phyloP scores from a whole-genome alignment of 768 basidiomycete species.

The Amanita rubescens region DNA sequence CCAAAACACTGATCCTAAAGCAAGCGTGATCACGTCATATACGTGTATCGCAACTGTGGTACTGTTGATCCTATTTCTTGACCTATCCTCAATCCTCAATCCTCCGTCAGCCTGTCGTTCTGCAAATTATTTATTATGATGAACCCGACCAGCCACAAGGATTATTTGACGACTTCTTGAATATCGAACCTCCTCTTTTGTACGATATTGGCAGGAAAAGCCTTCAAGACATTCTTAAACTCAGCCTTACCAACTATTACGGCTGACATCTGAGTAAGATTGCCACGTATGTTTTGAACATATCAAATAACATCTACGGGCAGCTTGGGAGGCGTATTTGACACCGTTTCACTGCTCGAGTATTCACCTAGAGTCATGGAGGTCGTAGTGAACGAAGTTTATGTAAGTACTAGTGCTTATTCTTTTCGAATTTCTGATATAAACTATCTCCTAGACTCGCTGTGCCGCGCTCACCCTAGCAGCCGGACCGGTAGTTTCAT shows the following conservation, averaged over 20 bases:
- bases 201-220: constrained; percentile 25
- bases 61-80: neutral
- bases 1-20: constrained; percentile 43
- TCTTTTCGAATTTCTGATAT: too few species aligned
- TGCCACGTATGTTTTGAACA: neutral
- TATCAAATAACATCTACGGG: constrained; percentile 5
- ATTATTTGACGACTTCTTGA: constrained; percentile 40
- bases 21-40: constrained; percentile 39
- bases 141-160: constrained; percentile 34
- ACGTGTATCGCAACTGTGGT: constrained; percentile 31
- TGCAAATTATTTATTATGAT: constrained; percentile 43
- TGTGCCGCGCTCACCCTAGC: neutral
- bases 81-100: constrained; percentile 5
- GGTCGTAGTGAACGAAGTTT: constrained; percentile 29
- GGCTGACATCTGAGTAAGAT: constrained; percentile 7
- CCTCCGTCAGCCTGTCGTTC: constrained; percentile 12
- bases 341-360: constrained; percentile 28
- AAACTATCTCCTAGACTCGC: neutral
- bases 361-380: constrained; percentile 24
- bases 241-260: constrained; percentile 23
- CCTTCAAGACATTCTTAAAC: constrained; percentile 26
- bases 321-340: constrained; percentile 17
- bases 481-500: neutral
- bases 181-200: constrained; percentile 27
- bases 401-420: constrained; percentile 15